Evolutionary conservation across 2,329 filamentous ascomycete species (phyloP).

Genomic region (Neurospora crassa): DNA sequence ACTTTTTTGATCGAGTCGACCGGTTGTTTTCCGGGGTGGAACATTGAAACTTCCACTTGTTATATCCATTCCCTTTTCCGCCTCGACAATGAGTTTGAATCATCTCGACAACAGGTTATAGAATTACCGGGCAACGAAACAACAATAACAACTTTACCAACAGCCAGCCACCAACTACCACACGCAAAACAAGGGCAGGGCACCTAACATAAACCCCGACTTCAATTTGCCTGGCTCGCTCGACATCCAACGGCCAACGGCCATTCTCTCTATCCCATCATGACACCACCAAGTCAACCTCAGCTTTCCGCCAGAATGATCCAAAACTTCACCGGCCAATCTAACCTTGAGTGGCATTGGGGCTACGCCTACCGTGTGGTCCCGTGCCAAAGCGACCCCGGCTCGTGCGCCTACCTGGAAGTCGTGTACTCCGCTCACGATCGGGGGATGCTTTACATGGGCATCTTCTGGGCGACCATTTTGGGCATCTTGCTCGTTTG

Average conservation of each 20-base stretch:
- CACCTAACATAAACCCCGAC: not conserved
- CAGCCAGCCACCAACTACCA: not conserved
- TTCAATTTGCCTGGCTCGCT: not conserved
- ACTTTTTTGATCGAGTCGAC: not conserved
- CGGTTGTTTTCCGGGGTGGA: not conserved
- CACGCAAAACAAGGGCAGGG: not conserved
- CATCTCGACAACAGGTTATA: not conserved
- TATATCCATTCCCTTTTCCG: not conserved
- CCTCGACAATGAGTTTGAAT: not conserved
- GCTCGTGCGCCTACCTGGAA: slow-evolving; percentile 42
- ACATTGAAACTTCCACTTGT: not conserved
- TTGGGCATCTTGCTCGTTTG: slow-evolving; percentile 34
- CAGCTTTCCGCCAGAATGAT: slow-evolving; percentile 24
- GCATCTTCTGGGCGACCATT: slow-evolving; percentile 39
- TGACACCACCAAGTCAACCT: not conserved
- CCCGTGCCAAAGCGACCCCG: slow-evolving; percentile 35
- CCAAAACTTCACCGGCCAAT: slow-evolving; percentile 30
- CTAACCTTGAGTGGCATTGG: slow-evolving; percentile 32
- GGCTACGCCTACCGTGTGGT: slow-evolving; percentile 36
- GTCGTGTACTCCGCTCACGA: slow-evolving; percentile 41
- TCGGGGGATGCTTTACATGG: slow-evolving; percentile 38
- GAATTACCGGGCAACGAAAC: not conserved
- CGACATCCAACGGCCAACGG: not conserved
- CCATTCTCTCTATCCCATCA: not conserved
- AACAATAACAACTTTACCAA: not conserved